Percentiles rank a stretch among this genome's conserved stretches.
Conservation (phyloP, 1,139 yeast genomes). For the Debaryomyces fabryi region DNA sequence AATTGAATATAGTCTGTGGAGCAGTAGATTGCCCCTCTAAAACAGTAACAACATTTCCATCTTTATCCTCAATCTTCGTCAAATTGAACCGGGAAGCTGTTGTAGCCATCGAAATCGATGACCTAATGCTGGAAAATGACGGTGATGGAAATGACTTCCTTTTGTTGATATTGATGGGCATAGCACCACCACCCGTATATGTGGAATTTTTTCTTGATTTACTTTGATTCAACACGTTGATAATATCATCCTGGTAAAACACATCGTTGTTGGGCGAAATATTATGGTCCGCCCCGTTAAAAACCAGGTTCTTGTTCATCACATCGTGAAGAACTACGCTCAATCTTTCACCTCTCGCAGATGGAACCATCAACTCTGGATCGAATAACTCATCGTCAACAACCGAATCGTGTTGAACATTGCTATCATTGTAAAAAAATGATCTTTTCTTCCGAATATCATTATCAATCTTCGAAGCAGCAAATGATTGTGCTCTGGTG, state of each 20-base stretch:
- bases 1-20: constrained; percentile 52
- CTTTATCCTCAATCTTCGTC: constrained; percentile 68
- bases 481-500: constrained; percentile 51
- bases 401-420: constrained; percentile 19
- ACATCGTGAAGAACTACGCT: constrained; percentile 54
- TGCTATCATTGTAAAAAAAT: constrained; percentile 31
- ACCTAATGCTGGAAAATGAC: constrained; percentile 41
- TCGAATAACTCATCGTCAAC: constrained; percentile 65
- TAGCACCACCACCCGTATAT: constrained; percentile 21
- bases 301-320: constrained; percentile 30
- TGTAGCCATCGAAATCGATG: constrained; percentile 41
- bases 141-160: constrained; percentile 29
- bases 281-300: constrained; percentile 18
- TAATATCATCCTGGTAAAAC: constrained; percentile 45
- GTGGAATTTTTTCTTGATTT: constrained; percentile 37
- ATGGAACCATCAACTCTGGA: constrained; percentile 71
- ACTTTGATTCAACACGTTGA: constrained; percentile 30
- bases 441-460: constrained; percentile 48
- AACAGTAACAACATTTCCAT: constrained; percentile 74
- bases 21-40: constrained; percentile 76
- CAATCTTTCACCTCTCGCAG: constrained; percentile 62
- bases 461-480: constrained; percentile 47
- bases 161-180: constrained; percentile 22
- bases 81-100: constrained; percentile 59
- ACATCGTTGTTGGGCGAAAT: constrained; percentile 34